Percentiles rank a stretch among this genome's conserved stretches.
Evolutionary conservation across 2,329 filamentous ascomycete species (phyloP).

Genomic region (Talaromyces sp.): DNA sequence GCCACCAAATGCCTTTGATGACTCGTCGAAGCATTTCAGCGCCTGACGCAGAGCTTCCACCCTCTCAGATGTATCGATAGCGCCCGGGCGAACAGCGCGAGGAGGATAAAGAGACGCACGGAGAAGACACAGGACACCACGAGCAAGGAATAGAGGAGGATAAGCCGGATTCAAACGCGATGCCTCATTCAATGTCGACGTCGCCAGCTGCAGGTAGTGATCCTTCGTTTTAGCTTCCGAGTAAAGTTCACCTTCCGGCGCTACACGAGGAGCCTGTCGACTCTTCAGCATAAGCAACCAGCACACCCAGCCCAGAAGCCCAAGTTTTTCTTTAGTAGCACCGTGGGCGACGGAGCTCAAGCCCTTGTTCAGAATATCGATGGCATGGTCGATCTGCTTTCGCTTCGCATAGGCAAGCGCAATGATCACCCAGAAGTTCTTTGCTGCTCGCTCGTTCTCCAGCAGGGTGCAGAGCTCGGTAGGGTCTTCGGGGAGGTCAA

Average conservation of each 20-base stretch:
- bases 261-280: slow-evolving; percentile 72
- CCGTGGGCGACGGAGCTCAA: slow-evolving; percentile 70
- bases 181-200: slow-evolving; percentile 90
- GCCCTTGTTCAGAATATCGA: slow-evolving; percentile 72
- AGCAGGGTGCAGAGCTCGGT: slow-evolving; percentile 93
- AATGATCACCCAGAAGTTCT: slow-evolving; percentile 97
- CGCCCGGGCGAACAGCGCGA: slow-evolving; percentile 64
- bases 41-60: slow-evolving; percentile 81
- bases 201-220: slow-evolving; percentile 87
- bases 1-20: slow-evolving; percentile 77
- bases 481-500: slow-evolving; percentile 87
- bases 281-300: slow-evolving; percentile 93
- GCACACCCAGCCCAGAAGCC: slow-evolving; percentile 79
- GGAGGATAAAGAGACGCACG: slow-evolving; percentile 82
- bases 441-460: slow-evolving; percentile 89
- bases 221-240: slow-evolving; percentile 89
- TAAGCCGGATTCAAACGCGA: slow-evolving; percentile 90
- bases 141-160: slow-evolving; percentile 85
- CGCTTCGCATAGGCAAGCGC: slow-evolving; percentile 96
- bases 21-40: slow-evolving; percentile 92
- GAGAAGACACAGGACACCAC: slow-evolving; percentile 84
- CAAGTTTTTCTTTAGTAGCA: slow-evolving; percentile 79
- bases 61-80: slow-evolving; percentile 68
- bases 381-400: slow-evolving; percentile 82
- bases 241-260: slow-evolving; percentile 64